These are phyloP conservation scores for Aureobasidium sp. DNA, from an alignment of 2,329 filamentous ascomycete species.

Conservation along the genomic window DNA sequence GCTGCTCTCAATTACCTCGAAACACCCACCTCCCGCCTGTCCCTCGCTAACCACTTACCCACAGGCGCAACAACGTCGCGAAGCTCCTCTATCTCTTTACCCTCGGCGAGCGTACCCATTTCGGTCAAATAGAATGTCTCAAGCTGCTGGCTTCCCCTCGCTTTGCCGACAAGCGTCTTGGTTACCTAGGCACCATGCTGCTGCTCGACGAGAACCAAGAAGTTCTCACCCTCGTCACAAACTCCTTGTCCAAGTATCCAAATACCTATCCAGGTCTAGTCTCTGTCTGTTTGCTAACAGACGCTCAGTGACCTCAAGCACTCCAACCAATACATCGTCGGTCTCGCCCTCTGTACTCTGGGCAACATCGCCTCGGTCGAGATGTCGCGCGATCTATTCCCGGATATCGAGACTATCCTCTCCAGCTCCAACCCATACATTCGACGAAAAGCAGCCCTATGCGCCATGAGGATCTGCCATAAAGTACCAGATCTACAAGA, in stretches of 20 bases:
- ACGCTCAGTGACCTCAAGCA: conserved; percentile 76
- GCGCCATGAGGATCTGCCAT: conserved; percentile 96
- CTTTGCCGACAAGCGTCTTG: conserved; percentile 94
- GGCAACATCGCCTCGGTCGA: conserved; percentile 97
- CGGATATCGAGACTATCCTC: conserved; percentile 87
- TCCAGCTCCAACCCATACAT: conserved; percentile 98
- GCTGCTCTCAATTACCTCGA: conserved; percentile 22
- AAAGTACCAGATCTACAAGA: conserved; percentile 97
- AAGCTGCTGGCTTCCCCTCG: conserved; percentile 94
- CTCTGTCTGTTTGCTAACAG: conserved; percentile 17
- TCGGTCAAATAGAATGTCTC: conserved; percentile 98
- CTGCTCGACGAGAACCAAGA: conserved; percentile 97
- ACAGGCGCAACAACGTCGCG: conserved; percentile 94
- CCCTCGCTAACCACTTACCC: background rate
- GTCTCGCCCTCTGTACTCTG: conserved; percentile 88
- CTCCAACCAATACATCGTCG: conserved; percentile 97
- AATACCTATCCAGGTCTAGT: background rate
- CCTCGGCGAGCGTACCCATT: conserved; percentile 92
- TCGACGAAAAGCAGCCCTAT: conserved; percentile 91
- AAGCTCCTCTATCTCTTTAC: conserved; percentile 98
- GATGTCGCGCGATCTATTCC: conserved; percentile 95
- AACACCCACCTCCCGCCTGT: conserved; percentile 9
- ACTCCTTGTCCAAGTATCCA: conserved; percentile 88
- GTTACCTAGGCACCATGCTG: conserved; percentile 92
- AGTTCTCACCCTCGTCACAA: conserved; percentile 92